These are phyloP conservation scores for Penicillium sp. DNA, from an alignment of 2,329 filamentous ascomycete genomes.

Conservation along the genomic window DNA sequence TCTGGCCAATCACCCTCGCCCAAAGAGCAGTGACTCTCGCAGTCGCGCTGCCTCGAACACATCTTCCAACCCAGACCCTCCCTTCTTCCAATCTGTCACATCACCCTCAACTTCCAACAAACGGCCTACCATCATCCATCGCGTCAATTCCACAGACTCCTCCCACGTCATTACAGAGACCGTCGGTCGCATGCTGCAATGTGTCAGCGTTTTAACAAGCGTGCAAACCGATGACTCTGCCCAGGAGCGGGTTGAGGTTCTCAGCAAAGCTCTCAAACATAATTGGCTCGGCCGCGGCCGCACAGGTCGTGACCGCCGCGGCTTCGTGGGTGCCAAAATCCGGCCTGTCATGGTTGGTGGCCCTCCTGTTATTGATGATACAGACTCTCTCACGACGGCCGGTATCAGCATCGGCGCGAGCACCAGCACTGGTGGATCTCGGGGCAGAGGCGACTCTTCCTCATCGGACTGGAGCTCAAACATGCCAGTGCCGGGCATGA, in stretches of 20 bases:
- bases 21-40: slow-evolving; percentile 46
- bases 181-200: slow-evolving; percentile 93
- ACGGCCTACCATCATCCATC: slow-evolving; percentile 36
- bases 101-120: slow-evolving; percentile 33
- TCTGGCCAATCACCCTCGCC: slow-evolving; percentile 15
- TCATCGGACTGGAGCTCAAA: slow-evolving; percentile 26
- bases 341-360: slow-evolving; percentile 34
- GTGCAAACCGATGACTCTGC: slow-evolving; percentile 70
- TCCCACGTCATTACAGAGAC: slow-evolving; percentile 85
- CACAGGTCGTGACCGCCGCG: slow-evolving; percentile 83
- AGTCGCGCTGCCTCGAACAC: slow-evolving; percentile 86
- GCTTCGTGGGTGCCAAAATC: slow-evolving; percentile 73
- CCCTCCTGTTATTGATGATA: slow-evolving; percentile 28
- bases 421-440: slow-evolving; percentile 23
- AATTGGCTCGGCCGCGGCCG: slow-evolving; percentile 93
- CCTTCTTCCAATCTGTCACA: slow-evolving; percentile 45
- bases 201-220: slow-evolving; percentile 82
- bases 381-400: slow-evolving; percentile 23
- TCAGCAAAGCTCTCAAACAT: slow-evolving; percentile 85
- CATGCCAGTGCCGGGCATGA: slow-evolving; percentile 17
- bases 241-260: slow-evolving; percentile 75
- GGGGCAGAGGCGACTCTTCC: slow-evolving; percentile 22
- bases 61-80: slow-evolving; percentile 51
- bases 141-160: slow-evolving; percentile 39
- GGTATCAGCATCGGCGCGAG: slow-evolving; percentile 26